Evolutionary conservation across 805 yeast species (phyloP), one percentile per base, ranked within the genome.

Genomic region (Ogataea populi-albae): DNA sequence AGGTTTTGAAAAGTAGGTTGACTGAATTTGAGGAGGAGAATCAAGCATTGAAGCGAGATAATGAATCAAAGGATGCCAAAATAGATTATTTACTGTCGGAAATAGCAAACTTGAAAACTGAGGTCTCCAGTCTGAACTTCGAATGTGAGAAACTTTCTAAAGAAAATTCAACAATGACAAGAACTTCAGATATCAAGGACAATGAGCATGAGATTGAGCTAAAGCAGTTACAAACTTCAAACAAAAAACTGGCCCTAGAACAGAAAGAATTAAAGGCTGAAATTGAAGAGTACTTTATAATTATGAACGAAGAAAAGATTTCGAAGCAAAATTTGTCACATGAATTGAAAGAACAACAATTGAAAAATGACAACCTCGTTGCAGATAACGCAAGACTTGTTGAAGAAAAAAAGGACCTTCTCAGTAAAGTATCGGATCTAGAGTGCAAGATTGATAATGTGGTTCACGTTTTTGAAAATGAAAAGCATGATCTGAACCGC

Each of bases 101-200:
- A 17, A 39, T 62, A 33, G 40, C 44, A 17, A 35, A 43, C 43
- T 40, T 40, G 36, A 45, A 51, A n/a, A 50, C 50, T 21, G 67
- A 69, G 43, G 56, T 63, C 15, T 47, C 38, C 2, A 70, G 66
- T 20, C 50, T 79, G 41, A 78, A 77, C 43, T 57, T 55, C 19
- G 84, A 79, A 47, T 76, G 82, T 49, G 77, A 73, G 30, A 57
- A 74, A 25, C 57, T 77, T 29, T 66, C 71, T 14, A 55, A 51
- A 20, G 65, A 69, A 6, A 52, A 71, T 30, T 53, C 65, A 6
- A 43, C 50, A 4, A 39, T 69, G 26, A 63, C 75, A 32, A 57
- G 67, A 16, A 68, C 66, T 30, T 43, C 49, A 16, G 65, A 62
- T 33, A 26, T 51, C 7, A 65, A 65, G 26, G 66, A 66, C 26